Evolutionary conservation across 2,329 filamentous ascomycete genomes (phyloP).

Genomic region (Alternaria panax): DNA sequence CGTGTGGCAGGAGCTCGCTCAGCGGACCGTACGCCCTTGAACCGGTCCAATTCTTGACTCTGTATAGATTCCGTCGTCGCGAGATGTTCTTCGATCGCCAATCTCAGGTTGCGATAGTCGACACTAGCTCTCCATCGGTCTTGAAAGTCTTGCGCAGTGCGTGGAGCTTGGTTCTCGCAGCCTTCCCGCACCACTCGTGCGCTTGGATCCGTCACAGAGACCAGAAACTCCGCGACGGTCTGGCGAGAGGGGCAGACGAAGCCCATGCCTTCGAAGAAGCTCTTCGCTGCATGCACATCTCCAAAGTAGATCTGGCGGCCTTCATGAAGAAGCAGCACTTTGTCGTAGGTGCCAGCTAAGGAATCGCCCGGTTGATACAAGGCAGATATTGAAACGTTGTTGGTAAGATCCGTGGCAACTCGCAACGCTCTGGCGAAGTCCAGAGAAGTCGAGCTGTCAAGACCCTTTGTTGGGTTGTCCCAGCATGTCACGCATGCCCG

Average conservation of each 20-base stretch:
- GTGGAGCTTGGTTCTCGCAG: conserved; percentile 48
- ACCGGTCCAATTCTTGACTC: background rate
- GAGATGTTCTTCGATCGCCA: conserved; percentile 67
- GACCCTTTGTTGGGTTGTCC: conserved; percentile 75
- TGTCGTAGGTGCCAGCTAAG: conserved; percentile 53
- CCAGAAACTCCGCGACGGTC: conserved; percentile 76
- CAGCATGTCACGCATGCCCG: conserved; percentile 67
- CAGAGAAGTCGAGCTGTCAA: conserved; percentile 73
- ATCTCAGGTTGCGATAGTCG: conserved; percentile 39
- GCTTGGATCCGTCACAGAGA: conserved; percentile 65
- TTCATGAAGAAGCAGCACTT: conserved; percentile 54
- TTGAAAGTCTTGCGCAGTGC: conserved; percentile 55
- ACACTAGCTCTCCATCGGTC: conserved; percentile 51
- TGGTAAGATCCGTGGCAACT: conserved; percentile 56
- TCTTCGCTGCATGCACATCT: conserved; percentile 63
- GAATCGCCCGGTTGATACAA: conserved; percentile 59
- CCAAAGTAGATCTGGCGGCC: conserved; percentile 76
- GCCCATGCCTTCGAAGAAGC: conserved; percentile 72
- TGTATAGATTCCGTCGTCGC: background rate
- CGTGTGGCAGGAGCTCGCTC: background rate
- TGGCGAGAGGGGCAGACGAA: conserved; percentile 62
- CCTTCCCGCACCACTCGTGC: conserved; percentile 49
- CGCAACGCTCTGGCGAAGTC: conserved; percentile 66
- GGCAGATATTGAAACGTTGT: conserved; percentile 46
- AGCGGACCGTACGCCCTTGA: background rate